Conservation (phyloP, 345 rosid genomes). For the Syzygium aqueum region DNA sequence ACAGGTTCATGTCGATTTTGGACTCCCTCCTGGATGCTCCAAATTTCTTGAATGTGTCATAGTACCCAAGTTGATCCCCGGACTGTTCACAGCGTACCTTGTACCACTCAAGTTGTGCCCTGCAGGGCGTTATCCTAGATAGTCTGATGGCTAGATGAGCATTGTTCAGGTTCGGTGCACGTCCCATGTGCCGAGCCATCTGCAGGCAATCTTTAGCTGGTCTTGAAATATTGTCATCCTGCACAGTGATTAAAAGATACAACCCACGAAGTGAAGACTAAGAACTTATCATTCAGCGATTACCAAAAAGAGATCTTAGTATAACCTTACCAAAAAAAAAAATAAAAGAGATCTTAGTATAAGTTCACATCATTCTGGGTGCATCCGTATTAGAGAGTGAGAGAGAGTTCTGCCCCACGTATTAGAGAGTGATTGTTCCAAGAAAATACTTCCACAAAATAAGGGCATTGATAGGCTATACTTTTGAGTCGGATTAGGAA, state of each 20-base stretch:
- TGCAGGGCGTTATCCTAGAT: slow-evolving; percentile 3
- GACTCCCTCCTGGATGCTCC: slow-evolving; percentile 34
- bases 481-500: not conserved
- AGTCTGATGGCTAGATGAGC: slow-evolving; percentile 3
- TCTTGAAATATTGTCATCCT: not conserved
- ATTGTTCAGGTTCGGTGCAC: not conserved
- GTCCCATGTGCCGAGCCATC: slow-evolving; percentile 5
- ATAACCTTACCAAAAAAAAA: no score
- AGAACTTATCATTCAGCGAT: not conserved
- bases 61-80: slow-evolving; percentile 13
- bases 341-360: not conserved
- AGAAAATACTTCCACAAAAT: not conserved
- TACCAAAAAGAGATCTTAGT: not conserved
- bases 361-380: not conserved
- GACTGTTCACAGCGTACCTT: slow-evolving; percentile 1
- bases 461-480: not conserved
- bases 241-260: not conserved
- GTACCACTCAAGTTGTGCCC: slow-evolving; percentile 15
- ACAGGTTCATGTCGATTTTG: slow-evolving; percentile 49
- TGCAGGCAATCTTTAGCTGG: slow-evolving; percentile 5
- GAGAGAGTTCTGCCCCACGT: not conserved
- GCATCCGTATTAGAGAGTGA: not conserved
- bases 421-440: not conserved
- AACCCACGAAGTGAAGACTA: not conserved
- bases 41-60: slow-evolving; percentile 55